Conservation (phyloP, 2,329 filamentous ascomycete genomes). For the Ophiosphaerella korrae region DNA sequence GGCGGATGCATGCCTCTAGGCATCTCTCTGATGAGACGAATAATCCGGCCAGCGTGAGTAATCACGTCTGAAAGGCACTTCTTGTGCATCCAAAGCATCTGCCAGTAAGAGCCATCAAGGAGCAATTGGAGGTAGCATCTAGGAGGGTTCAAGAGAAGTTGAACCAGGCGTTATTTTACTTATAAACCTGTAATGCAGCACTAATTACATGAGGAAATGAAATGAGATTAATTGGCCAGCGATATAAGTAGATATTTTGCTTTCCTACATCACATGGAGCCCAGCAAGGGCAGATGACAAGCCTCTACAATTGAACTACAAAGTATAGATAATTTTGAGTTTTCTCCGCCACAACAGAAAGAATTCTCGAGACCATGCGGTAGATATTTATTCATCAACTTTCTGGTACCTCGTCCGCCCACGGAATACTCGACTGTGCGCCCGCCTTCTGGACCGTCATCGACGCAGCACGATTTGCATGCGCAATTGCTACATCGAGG, state of each 20-base stretch:
- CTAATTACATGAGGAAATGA: not conserved
- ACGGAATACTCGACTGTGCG: conserved; percentile 71
- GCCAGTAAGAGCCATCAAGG: no score
- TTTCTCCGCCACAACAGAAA: not conserved
- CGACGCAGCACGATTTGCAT: conserved; percentile 67
- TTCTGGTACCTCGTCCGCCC: conserved; percentile 59
- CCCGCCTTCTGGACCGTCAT: conserved; percentile 69
- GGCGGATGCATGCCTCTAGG: conserved; percentile 64
- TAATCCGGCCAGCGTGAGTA: conserved; percentile 71
- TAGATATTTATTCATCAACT: conserved; percentile 7
- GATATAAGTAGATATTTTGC: not conserved
- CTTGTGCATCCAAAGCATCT: conserved; percentile 61
- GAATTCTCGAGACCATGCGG: not conserved
- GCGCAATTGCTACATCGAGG: conserved; percentile 63
- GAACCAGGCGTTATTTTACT: no score
- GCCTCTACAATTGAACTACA: no score
- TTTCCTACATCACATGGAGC: no score
- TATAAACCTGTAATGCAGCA: no score
- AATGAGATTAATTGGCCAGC: not conserved
- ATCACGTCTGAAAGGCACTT: conserved; percentile 67
- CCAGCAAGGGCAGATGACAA: no score
- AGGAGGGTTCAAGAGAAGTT: no score
- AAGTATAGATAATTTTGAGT: no score
- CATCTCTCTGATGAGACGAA: conserved; percentile 66
- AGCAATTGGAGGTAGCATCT: no score